These are phyloP conservation scores for Trametes sp. DNA, from an alignment of 1,284 basidiomycete genomes.

Conservation along the genomic window DNA sequence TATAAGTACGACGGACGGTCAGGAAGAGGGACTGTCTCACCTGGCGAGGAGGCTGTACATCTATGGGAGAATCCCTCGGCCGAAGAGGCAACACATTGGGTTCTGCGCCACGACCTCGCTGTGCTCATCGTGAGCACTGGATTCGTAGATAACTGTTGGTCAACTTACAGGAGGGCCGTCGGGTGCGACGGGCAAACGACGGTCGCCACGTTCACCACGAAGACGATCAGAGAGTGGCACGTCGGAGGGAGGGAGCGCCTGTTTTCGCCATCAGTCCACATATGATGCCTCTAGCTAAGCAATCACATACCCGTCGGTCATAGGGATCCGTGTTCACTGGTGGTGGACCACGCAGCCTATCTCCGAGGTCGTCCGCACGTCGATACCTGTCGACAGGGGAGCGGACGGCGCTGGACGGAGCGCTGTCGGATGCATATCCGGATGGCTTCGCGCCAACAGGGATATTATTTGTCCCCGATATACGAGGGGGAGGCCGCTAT, in stretches of 20 bases:
- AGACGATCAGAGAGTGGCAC: constrained; percentile 2
- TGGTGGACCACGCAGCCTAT: constrained; percentile 3
- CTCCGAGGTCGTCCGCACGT: constrained; percentile 12
- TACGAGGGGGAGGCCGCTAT: constrained; percentile 12
- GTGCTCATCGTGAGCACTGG: background rate
- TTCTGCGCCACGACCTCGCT: constrained; percentile 18
- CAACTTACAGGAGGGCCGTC: constrained; percentile 20
- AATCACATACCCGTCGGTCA: constrained; percentile 18
- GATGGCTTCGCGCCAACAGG: constrained; percentile 8
- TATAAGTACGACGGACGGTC: background rate
- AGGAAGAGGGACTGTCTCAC: constrained; percentile 1
- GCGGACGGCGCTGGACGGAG: background rate
- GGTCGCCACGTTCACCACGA: constrained; percentile 18
- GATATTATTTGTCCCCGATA: constrained; percentile 20
- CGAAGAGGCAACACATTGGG: constrained; percentile 5
- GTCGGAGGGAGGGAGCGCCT: constrained; percentile 5
- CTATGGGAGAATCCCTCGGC: constrained; percentile 4
- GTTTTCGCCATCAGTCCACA: background rate
- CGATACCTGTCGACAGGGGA: constrained; percentile 16
- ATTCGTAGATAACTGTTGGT: background rate
- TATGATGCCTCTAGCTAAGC: no score
- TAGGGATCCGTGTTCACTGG: constrained; percentile 6
- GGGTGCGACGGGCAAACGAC: constrained; percentile 16
- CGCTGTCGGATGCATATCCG: background rate
- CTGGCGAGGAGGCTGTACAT: constrained; percentile 8